Base-by-base conservation (phyloP, 345 rosid genomes). In the Linum lewisii region DNA sequence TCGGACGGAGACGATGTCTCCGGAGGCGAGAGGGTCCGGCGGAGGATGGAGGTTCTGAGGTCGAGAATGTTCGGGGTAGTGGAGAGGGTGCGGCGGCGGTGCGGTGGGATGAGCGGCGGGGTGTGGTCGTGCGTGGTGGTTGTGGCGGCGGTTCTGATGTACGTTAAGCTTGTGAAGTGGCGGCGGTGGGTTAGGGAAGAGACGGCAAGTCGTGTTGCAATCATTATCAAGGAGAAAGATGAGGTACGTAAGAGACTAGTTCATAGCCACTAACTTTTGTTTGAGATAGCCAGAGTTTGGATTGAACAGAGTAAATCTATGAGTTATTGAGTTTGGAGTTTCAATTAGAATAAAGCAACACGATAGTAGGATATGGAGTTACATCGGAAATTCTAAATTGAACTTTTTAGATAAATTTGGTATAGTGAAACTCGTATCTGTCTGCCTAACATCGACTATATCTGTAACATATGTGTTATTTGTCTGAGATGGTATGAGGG, bases 151-250 rank as follows among this genome's bases (percentile, higher is more conserved):
- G 61, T 73, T 57, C 4, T 73, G 67, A 25, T 73, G 68, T 61
- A 58, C 38, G 49, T 51, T 29, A 67, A 32, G 42, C 38, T 69
- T 60, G 63, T 62, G 60, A 66, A 57, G 47, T 62, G 80, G 77
- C 72, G 77, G 38, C 59, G 54, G 21, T 34, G 66, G 59, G 21
- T 69, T 15, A 21, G 44, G 62, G 66, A 65, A 57, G 70, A 68
- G 61, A 56, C 61, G 57, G 65, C 69, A 26, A 66, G 55, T 11
- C 66, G 54, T 14, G 59, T 76, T 32, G 32, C 51, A 4, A 65
- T 62, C 34, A 53, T 74, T 24, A 24, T 83, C 66, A 74, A 59
- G 66, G 84, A 78, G 63, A 80, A 72, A 69, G 83, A 83, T 66
- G 70, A 74, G 79, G 88, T 78, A 42, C 24, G 19, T 78, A 42